Base-by-base conservation (phyloP, 768 basidiomycete genomes). In the Leccinum rimulosum region DNA sequence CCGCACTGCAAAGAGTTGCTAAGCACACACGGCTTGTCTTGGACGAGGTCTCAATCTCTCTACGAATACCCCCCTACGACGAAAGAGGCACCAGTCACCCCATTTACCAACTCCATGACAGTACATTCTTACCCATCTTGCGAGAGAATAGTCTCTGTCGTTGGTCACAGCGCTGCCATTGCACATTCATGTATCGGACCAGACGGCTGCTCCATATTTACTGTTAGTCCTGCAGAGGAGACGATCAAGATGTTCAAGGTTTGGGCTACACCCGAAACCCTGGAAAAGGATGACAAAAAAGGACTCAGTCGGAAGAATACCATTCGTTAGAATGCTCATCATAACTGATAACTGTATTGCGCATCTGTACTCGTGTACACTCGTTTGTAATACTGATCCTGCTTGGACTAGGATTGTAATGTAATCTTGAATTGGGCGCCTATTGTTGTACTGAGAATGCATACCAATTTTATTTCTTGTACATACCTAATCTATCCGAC, bases 1-100 rank as follows among this genome's bases (percentile, higher is more conserved):
- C 84, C 86, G 4, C 88, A 93, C 61, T 86, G 86, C 66, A 92
- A 91, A 63, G 94, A 96, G 66, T 73, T 97, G 36, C 73, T 96
- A n/a, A 90, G 85, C 47, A 90, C 91, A 3, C 91, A 94, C 65
- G 91, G 75, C 57, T 69, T 70, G 52, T 67, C 60, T 31, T 73
- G 74, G 72, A 60, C 60, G 10, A 60, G 49, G 38, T 58, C 64
- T 35, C 73, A 73, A 48, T 38, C 47, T 15, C 38, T 64, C 25
- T 58, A 62, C 9, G 65, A 62, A 3, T 36, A 50, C n/a, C 64
- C 68, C 12, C 64, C 67, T 25, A 55, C 64, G 11, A 43, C 61
- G 35, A 68, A 68, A 58, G 61, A 72, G 45, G 53, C 67, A 49
- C 68, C 61, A 14, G 40, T 40, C 30, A 65, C 66, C 53, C 64